Evolutionary conservation across 306 rosid species (phyloP), one percentile per base, ranked within the genome.

Genomic region (Acacia melanoxylon): DNA sequence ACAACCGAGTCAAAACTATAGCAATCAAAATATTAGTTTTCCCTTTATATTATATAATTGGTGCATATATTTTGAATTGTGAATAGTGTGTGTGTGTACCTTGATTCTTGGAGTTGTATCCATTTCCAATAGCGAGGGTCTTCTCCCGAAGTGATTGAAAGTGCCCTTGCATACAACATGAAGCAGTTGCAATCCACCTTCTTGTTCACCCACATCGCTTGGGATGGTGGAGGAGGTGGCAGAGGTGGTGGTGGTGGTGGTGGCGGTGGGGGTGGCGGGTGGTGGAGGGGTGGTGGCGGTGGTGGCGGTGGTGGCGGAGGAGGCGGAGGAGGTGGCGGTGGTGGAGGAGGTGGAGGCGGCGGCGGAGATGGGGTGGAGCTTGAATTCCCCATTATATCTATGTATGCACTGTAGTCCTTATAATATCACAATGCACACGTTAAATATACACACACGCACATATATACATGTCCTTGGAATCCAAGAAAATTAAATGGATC

Each of bases 151-250:
- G 89, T 82, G 81, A 94, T 89, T 31, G 83, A 70, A 40, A 94
- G 92, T 78, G 87, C 89, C 82, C 86, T 87, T 79, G 98, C 92
- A 83, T 85, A 92, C 80, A 94, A 24, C 91, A 87, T 82, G 76
- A 94, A 94, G 80, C 97, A 88, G 80, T 89, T 87, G 68, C 41
- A 15, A 66, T 89, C 85, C 52, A 69, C 52, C 40, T 48, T 82
- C 86, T 82, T 82, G 0, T 87, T 80, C 35, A 82, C 14, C 90
- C 90, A 87, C 54, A 29, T 29, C 31, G 13, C 27, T 17, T 5
- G 62, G 4, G 25, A 10, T 54, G 22, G 3, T 17, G 54, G 20
- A 0, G 13, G 61, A 6, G 61, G 61, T 6, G n/a, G 61, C 11
- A 12, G 48, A 1, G 8, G 48, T 8, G 25, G 62, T 0, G 10